phyloP scores from a whole-genome alignment of 163 green algal species.

The Chlorella variabilis region DNA sequence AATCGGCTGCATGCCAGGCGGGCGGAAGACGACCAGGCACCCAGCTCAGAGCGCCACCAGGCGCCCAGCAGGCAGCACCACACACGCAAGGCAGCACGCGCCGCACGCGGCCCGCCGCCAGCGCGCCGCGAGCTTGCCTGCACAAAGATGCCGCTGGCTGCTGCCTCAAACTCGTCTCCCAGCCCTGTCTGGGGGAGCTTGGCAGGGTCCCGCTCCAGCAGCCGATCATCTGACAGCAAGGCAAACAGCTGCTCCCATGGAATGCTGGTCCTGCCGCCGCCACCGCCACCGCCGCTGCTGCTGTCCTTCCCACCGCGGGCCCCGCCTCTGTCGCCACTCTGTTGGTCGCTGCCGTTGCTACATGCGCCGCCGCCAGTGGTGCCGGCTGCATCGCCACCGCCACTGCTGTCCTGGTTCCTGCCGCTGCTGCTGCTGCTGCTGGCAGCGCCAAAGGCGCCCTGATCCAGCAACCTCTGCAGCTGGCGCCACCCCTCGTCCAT shows the following conservation, averaged over 20 bases:
- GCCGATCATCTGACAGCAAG: conserved; percentile 23
- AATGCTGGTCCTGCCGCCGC: neutral
- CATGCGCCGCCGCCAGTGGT: too few species aligned
- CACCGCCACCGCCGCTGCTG: neutral
- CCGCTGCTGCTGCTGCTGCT: neutral
- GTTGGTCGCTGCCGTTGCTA: neutral
- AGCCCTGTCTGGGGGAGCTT: conserved; percentile 31
- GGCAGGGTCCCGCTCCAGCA: conserved; percentile 12
- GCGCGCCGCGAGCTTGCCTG: neutral
- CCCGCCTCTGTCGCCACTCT: neutral
- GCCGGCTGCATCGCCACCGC: neutral
- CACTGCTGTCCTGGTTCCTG: neutral
- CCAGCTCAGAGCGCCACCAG: neutral
- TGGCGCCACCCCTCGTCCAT: conserved; percentile 9
- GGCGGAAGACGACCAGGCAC: neutral
- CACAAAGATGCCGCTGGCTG: conserved; percentile 18
- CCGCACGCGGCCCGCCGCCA: neutral
- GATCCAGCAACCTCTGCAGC: conserved; percentile 26
- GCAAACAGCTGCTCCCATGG: conserved; percentile 36
- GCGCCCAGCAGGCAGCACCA: too few species aligned
- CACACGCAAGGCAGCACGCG: neutral
- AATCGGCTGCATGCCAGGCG: conserved; percentile 1
- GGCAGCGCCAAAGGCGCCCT: conserved; percentile 14
- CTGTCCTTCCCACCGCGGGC: neutral
- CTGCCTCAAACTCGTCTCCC: conserved; percentile 16